These are phyloP conservation scores for Ilyonectria robusta DNA, from an alignment of 2,329 filamentous ascomycete species.

Conservation along the genomic window DNA sequence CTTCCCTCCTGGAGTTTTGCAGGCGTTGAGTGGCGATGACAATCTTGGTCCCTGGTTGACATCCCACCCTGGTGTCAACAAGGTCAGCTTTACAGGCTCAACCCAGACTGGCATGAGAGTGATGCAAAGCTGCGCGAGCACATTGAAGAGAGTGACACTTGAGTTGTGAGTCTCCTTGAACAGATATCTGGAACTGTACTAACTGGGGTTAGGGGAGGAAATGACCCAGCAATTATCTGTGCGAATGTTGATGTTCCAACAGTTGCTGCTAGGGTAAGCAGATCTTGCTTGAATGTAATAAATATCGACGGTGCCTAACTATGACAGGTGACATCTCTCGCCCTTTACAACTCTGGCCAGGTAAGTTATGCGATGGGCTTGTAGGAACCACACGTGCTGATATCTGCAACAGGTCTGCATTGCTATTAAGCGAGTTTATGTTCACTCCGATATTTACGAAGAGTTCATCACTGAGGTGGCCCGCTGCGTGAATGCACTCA, in stretches of 20 bases:
- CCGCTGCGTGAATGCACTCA: constrained; percentile 60
- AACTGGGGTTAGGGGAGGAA: constrained; percentile 21
- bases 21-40: constrained; percentile 72
- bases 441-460: constrained; percentile 68
- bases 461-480: constrained; percentile 59
- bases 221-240: constrained; percentile 38
- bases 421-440: constrained; percentile 70
- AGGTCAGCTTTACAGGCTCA: constrained; percentile 76
- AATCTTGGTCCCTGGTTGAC: constrained; percentile 71
- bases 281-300: constrained; percentile 50
- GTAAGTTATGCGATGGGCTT: constrained; percentile 39
- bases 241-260: constrained; percentile 65
- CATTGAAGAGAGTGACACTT: constrained; percentile 71
- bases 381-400: constrained; percentile 57
- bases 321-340: constrained; percentile 10
- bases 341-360: constrained; percentile 25
- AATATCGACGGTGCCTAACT: not conserved
- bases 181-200: not conserved
- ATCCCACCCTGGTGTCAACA: constrained; percentile 69
- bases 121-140: constrained; percentile 66
- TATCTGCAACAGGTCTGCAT: constrained; percentile 58
- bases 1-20: constrained; percentile 73
- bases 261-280: constrained; percentile 52
- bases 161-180: constrained; percentile 58
- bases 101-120: constrained; percentile 72